These are phyloP conservation scores for Fusarium gaditjirri DNA, from an alignment of 2,329 filamentous ascomycete species.

Conservation along the genomic window DNA sequence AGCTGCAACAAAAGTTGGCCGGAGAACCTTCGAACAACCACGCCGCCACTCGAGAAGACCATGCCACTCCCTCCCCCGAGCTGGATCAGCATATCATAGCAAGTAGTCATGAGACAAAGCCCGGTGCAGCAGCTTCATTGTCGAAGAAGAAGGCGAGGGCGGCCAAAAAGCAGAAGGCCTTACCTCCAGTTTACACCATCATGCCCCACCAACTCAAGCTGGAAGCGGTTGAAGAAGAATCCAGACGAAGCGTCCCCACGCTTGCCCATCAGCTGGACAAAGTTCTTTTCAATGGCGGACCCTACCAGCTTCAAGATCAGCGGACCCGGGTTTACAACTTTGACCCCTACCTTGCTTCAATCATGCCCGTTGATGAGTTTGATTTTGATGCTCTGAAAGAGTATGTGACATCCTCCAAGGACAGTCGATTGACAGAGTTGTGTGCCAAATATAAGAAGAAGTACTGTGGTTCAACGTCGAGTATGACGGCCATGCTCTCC, in stretches of 20 bases:
- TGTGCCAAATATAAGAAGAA: conserved; percentile 75
- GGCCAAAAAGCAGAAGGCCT: not conserved
- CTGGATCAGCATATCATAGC: not conserved
- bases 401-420: conserved; percentile 93
- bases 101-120: not conserved
- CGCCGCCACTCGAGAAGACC: not conserved
- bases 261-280: conserved; percentile 82
- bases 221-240: conserved; percentile 47
- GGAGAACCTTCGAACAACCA: not conserved
- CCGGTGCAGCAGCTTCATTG: not conserved
- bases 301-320: conserved; percentile 91
- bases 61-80: not conserved
- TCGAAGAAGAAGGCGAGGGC: not conserved
- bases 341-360: conserved; percentile 89
- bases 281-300: conserved; percentile 94
- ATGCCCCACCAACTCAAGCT: conserved; percentile 42
- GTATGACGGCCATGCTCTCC: conserved; percentile 87
- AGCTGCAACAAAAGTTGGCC: conserved; percentile 34
- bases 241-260: conserved; percentile 61
- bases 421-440: conserved; percentile 75
- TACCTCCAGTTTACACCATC: conserved; percentile 45
- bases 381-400: conserved; percentile 87
- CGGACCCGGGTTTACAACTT: conserved; percentile 94
- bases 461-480: conserved; percentile 95
- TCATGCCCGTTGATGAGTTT: conserved; percentile 94